Conservation (phyloP, 2,329 filamentous ascomycete species). For the Venturia aucupariae region DNA sequence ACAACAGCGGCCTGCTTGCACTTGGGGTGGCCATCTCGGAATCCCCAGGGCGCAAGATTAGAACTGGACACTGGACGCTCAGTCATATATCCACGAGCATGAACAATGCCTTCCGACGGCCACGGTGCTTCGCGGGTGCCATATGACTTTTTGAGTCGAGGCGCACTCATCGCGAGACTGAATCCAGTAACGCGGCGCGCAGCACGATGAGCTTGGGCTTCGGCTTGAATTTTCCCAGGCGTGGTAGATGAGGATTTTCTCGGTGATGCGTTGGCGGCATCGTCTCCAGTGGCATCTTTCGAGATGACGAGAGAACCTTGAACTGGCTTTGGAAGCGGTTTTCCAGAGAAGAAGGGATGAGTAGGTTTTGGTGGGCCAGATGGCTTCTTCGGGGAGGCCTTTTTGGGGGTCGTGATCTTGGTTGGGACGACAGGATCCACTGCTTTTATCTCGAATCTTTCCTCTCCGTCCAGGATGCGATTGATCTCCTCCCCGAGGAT, state of each 20-base stretch:
- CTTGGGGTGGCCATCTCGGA: constrained; percentile 18
- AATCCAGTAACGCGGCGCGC: not conserved
- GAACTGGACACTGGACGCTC: not conserved
- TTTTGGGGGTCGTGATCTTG: not conserved
- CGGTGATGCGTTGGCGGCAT: not conserved
- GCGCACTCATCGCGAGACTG: not conserved
- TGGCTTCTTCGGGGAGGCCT: constrained; percentile 1
- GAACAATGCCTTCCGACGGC: constrained; percentile 56
- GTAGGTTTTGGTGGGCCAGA: constrained; percentile 29
- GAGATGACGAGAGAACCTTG: not conserved
- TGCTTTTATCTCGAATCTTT: not conserved
- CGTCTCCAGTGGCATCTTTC: not conserved
- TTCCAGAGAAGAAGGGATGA: constrained; percentile 63
- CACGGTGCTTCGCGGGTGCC: constrained; percentile 39
- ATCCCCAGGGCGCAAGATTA: constrained; percentile 22
- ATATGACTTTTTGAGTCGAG: not conserved
- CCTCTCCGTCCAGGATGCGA: constrained; percentile 8
- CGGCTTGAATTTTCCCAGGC: constrained; percentile 36
- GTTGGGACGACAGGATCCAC: not conserved
- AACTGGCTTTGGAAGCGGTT: constrained; percentile 9
- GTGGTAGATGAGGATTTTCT: constrained; percentile 30
- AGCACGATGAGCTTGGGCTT: constrained; percentile 19
- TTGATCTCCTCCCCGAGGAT: not conserved
- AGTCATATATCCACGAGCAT: constrained; percentile 45
- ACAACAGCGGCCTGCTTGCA: constrained; percentile 6